Conservation (phyloP, 805 yeast species). For the Saccharomycopsis fibuligera region DNA sequence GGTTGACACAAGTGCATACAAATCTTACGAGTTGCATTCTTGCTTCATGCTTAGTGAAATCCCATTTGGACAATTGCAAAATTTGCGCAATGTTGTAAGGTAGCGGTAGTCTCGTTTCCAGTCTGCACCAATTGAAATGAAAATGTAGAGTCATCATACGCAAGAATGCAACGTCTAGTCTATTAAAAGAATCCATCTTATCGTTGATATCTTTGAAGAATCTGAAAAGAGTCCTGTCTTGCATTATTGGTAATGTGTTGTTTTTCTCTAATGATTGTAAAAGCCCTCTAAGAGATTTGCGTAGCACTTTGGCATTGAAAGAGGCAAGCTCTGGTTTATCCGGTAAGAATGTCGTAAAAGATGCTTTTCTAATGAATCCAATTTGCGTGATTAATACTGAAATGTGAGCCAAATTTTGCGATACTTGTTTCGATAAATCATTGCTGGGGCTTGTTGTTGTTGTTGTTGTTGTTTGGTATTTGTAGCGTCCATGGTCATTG, state of each 20-base stretch:
- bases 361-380: not conserved
- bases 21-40: too few relatives aligned
- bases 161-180: not conserved
- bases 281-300: not conserved
- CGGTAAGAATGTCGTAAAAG: not conserved
- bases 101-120: too few relatives aligned
- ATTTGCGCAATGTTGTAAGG: too few relatives aligned
- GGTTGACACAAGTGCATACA: too few relatives aligned
- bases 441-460: too few relatives aligned
- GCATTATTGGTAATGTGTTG: not conserved
- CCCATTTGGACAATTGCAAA: too few relatives aligned
- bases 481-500: not conserved
- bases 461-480: not conserved
- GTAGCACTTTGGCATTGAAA: not conserved
- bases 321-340: not conserved
- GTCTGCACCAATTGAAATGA: not conserved
- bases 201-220: not conserved
- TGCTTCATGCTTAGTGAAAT: too few relatives aligned
- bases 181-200: not conserved
- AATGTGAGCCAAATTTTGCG: not conserved
- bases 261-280: too few relatives aligned
- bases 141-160: not conserved
- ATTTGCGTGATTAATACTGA: too few relatives aligned
- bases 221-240: too few relatives aligned
- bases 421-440: not conserved